Conservation (phyloP, 1,284 basidiomycete genomes). For the Cryptococcus sp. region DNA sequence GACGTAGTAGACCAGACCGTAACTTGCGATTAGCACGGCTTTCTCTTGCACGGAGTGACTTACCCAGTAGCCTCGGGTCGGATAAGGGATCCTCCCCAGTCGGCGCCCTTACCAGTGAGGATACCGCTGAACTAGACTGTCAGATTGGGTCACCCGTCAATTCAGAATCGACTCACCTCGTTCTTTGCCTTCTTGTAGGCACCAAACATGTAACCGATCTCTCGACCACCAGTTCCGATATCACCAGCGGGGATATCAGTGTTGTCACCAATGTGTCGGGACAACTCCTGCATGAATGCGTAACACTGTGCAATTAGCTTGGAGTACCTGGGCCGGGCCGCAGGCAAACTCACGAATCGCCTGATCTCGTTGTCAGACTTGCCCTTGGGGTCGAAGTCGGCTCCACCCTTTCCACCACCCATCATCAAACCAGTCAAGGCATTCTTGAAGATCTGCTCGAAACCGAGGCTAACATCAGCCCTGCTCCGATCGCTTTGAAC, state of each 20-base stretch:
- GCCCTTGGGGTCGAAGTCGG: conserved; percentile 77
- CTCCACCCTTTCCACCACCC: conserved; percentile 68
- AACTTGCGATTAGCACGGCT: conserved; percentile 43
- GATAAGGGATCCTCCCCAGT: conserved; percentile 70
- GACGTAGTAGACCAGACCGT: conserved; percentile 74
- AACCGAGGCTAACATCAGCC: conserved; percentile 56
- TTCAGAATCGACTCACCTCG: conserved; percentile 47
- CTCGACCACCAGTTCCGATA: conserved; percentile 65
- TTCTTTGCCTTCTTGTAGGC: conserved; percentile 71
- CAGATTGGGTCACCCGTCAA: no score
- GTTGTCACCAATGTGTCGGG: conserved; percentile 65
- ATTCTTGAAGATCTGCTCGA: conserved; percentile 81
- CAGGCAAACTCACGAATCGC: conserved; percentile 54
- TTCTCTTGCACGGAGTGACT: conserved; percentile 4
- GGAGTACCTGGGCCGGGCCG: not conserved
- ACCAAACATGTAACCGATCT: conserved; percentile 67
- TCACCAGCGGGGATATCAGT: conserved; percentile 78
- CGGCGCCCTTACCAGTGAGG: conserved; percentile 70
- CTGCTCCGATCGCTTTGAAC: conserved; percentile 7
- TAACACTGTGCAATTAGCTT: conserved; percentile 33
- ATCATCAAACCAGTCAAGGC: conserved; percentile 72
- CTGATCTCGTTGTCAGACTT: conserved; percentile 72
- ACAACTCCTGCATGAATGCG: conserved; percentile 70
- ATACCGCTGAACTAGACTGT: conserved; percentile 58
- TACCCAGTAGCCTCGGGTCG: conserved; percentile 64